Evolutionary conservation across 2,329 filamentous ascomycete genomes (phyloP).

Genomic region (Didymella sp.): DNA sequence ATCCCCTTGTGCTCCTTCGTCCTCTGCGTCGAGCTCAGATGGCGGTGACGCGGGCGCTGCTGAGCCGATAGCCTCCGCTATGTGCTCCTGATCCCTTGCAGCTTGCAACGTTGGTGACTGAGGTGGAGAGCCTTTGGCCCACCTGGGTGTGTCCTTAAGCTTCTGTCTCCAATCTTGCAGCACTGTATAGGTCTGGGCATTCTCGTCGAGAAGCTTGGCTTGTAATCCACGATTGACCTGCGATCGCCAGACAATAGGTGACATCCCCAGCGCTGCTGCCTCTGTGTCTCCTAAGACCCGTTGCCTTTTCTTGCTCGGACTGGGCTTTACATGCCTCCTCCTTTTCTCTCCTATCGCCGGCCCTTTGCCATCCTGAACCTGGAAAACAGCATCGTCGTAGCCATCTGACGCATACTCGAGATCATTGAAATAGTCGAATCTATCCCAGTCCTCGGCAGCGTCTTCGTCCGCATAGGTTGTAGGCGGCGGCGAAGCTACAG

Average conservation of each 20-base stretch:
- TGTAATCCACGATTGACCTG: slow-evolving; percentile 34
- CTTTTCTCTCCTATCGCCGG: slow-evolving; percentile 40
- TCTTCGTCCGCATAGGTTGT: slow-evolving; percentile 43
- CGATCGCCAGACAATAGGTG: slow-evolving; percentile 47
- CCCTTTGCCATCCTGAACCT: slow-evolving; percentile 27
- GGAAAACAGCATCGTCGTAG: slow-evolving; percentile 53
- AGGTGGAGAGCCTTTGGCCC: slow-evolving; percentile 30
- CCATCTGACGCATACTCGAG: slow-evolving; percentile 57
- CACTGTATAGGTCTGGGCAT: slow-evolving; percentile 48
- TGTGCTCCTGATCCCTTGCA: slow-evolving; percentile 15
- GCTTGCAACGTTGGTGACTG: slow-evolving; percentile 21
- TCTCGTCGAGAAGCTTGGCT: slow-evolving; percentile 36
- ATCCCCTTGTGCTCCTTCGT: slow-evolving; percentile 25
- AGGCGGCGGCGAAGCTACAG: slow-evolving; percentile 53
- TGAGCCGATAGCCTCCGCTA: slow-evolving; percentile 12
- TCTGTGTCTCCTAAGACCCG: slow-evolving; percentile 11
- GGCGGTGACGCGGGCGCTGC: slow-evolving; percentile 25
- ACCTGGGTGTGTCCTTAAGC: slow-evolving; percentile 41
- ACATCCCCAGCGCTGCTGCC: slow-evolving; percentile 24
- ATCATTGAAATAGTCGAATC: slow-evolving; percentile 58
- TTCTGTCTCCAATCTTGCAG: slow-evolving; percentile 56
- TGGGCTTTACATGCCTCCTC: slow-evolving; percentile 32
- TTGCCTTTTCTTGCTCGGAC: slow-evolving; percentile 39
- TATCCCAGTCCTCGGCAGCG: slow-evolving; percentile 52
- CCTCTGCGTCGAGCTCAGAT: slow-evolving; percentile 22